These are phyloP conservation scores for Yarrowia alimentaria DNA, from an alignment of 805 yeast genomes.

Conservation along the genomic window DNA sequence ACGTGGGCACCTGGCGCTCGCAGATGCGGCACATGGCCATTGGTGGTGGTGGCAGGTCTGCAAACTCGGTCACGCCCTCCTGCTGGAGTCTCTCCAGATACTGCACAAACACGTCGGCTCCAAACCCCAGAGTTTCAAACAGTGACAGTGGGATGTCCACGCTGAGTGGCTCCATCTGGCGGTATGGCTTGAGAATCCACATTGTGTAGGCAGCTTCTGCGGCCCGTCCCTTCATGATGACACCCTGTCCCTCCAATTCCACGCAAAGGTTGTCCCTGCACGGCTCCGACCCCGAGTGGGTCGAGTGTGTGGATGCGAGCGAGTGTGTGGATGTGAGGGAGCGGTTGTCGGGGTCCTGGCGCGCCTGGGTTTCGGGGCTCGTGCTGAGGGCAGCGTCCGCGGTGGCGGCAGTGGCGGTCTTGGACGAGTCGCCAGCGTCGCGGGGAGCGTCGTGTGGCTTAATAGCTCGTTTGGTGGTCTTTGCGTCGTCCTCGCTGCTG, in stretches of 20 bases:
- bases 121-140: constrained; percentile 80
- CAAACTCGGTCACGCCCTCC: constrained; percentile 58
- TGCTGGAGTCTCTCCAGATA: constrained; percentile 67
- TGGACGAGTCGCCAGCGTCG: not conserved
- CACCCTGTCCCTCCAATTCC: constrained; percentile 92
- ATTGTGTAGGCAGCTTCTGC: constrained; percentile 73
- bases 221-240: constrained; percentile 65
- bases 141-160: constrained; percentile 69
- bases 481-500: constrained; percentile 15
- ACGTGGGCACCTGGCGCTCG: constrained; percentile 84
- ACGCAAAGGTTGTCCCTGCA: constrained; percentile 37
- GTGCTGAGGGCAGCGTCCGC: not conserved
- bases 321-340: constrained; percentile 3
- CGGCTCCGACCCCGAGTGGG: constrained; percentile 1
- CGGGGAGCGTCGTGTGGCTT: not conserved
- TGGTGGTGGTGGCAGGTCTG: constrained; percentile 67
- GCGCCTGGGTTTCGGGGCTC: not conserved
- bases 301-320: constrained; percentile 8
- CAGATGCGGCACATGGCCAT: constrained; percentile 87
- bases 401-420: no score
- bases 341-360: constrained; percentile 10
- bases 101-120: constrained; percentile 76
- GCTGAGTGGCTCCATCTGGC: constrained; percentile 57
- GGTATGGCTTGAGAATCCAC: constrained; percentile 87
- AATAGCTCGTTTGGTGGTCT: not conserved